Base-by-base conservation (phyloP, 1,139 yeast species). In the Geotrichum candidum region DNA sequence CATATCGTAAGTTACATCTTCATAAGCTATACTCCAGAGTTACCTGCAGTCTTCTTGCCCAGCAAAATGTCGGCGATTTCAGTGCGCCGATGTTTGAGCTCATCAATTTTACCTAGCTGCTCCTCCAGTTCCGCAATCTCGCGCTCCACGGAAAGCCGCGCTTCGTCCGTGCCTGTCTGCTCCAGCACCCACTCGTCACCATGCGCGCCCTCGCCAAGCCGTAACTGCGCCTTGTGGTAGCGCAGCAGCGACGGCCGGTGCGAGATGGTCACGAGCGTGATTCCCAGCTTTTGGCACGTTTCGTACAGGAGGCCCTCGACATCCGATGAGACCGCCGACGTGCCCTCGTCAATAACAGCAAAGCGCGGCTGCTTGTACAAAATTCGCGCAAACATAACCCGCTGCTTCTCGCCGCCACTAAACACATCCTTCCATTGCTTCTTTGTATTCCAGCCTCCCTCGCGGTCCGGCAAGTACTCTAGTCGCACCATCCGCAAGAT, bases 351-450 rank as follows among this genome's bases (percentile, higher is more conserved):
- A 66, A 92, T 81, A 6, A 92, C 84, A 2, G 92, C 94, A 74
- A 89, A 88, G 72, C 82, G 82, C 54, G 97, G 97, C 61, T 82
- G 81, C 73, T 88, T 89, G 77, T 88, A 90, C 68, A 92, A 78
- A 6, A 92, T 83, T 68, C 97, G 80, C 0, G 97, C 97, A 78
- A 92, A 88, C 75, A 91, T 86, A 72, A 91, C 82, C 70, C 97
- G 84, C 77, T 92, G 98, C 76, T 90, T 88, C 73, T 92, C 98
- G 61, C 98, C 98, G 22, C 98, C 98, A 74, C 96, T 87, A 68
- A 92, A 82, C 22, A 92, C 90, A 72, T 88, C 96, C 70, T 87
- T 87, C 98, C 98, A 92, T 68, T 87, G 91, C 67, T 87, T 87
- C 61, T 76, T 77, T 48, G 83, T 84, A 63, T 83, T 83, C 78